These are phyloP conservation scores for Evernia prunastri DNA, from an alignment of 495 filamentous ascomycete species.

Conservation along the genomic window DNA sequence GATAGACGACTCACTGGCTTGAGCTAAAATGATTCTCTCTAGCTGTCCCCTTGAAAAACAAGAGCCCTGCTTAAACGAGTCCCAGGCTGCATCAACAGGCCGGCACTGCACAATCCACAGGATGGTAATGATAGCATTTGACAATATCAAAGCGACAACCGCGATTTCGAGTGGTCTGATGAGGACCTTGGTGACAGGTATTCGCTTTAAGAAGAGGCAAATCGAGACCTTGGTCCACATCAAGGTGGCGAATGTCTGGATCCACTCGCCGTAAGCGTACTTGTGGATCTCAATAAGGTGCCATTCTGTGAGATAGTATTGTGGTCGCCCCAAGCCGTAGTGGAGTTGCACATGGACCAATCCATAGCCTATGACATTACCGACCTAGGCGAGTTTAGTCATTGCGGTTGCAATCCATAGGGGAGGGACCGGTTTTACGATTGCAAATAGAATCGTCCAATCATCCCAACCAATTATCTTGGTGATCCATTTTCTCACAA, in stretches of 20 bases:
- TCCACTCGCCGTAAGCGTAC: slow-evolving; percentile 13
- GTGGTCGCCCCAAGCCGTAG: slow-evolving; percentile 9
- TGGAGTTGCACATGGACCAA: slow-evolving; percentile 11
- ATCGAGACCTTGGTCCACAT: slow-evolving; percentile 19
- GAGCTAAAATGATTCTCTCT: slow-evolving; percentile 12
- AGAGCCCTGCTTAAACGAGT: not conserved
- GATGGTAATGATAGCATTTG: slow-evolving; percentile 3
- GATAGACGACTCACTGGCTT: slow-evolving; percentile 11
- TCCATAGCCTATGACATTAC: slow-evolving; percentile 7
- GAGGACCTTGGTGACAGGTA: slow-evolving; percentile 4
- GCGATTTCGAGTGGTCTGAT: slow-evolving; percentile 1
- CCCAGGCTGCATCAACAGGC: slow-evolving; percentile 9
- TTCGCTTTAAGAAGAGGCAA: slow-evolving; percentile 13
- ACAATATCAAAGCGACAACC: slow-evolving; percentile 4
- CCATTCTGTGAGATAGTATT: slow-evolving; percentile 10
- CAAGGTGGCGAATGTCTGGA: slow-evolving; percentile 17
- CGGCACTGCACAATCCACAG: slow-evolving; percentile 11
- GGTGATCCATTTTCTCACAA: slow-evolving; percentile 20
- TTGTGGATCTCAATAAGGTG: slow-evolving; percentile 8
- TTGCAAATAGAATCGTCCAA: slow-evolving; percentile 12
- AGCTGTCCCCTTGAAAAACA: slow-evolving; percentile 12
- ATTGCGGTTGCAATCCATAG: not conserved
- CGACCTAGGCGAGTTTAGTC: slow-evolving; percentile 1
- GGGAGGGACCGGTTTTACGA: not conserved
- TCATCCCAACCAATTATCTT: slow-evolving; percentile 12